These are phyloP conservation scores for Casuarina equisetifolia DNA, from an alignment of 306 rosid species.

Conservation along the genomic window DNA sequence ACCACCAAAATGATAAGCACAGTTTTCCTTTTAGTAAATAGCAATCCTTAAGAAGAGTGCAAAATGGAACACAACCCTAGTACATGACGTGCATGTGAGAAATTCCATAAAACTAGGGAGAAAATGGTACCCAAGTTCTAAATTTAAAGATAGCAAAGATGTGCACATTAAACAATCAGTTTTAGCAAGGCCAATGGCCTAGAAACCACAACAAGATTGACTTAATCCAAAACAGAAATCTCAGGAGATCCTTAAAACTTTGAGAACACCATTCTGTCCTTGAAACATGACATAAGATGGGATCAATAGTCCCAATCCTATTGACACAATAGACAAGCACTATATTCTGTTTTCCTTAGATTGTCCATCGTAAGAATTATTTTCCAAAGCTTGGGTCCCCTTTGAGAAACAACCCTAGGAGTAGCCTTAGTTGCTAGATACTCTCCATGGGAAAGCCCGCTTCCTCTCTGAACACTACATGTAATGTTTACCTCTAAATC, in stretches of 20 bases:
- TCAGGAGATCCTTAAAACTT: too few relatives aligned
- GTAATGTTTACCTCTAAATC: too few relatives aligned
- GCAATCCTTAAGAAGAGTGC: background rate
- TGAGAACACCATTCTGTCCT: background rate
- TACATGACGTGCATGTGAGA: background rate
- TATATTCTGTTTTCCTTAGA: background rate
- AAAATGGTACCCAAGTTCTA: background rate
- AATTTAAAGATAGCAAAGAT: background rate
- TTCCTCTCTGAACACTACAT: too few relatives aligned
- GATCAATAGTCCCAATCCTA: background rate
- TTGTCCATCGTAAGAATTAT: background rate
- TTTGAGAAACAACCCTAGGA: too few relatives aligned
- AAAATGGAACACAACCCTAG: background rate
- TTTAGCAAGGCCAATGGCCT: background rate
- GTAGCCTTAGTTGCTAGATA: too few relatives aligned
- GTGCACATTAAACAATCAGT: too few relatives aligned
- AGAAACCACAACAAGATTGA: background rate
- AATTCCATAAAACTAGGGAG: background rate
- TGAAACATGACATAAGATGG: background rate
- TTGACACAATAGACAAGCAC: background rate
- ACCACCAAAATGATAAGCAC: background rate
- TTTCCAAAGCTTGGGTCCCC: background rate
- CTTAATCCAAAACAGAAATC: background rate
- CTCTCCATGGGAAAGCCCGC: too few relatives aligned
- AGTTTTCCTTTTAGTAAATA: too few relatives aligned